Percentiles rank a stretch among this genome's conserved stretches.
These are phyloP conservation scores for Colletotrichum caudatum DNA, from an alignment of 2,329 filamentous ascomycete species.

Conservation along the genomic window DNA sequence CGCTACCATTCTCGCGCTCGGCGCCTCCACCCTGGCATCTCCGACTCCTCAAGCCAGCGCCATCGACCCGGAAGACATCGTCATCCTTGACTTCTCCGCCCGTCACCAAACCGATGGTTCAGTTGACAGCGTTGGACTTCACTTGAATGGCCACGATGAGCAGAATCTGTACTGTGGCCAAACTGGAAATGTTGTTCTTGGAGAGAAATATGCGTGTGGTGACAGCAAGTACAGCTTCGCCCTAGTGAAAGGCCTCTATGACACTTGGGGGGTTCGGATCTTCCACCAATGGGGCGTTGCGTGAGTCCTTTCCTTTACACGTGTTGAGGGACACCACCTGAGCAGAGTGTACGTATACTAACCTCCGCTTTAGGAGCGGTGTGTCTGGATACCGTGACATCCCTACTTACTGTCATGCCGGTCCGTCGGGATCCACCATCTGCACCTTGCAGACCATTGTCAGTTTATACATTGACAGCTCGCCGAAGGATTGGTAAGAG, in stretches of 20 bases:
- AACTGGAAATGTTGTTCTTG: slow-evolving; percentile 9
- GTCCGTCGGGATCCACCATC: not conserved
- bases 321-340: rapidly evolving
- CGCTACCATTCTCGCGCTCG: not conserved
- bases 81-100: slow-evolving; percentile 22
- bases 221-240: slow-evolving; percentile 31
- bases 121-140: slow-evolving; percentile 14
- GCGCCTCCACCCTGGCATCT: not conserved
- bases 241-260: slow-evolving; percentile 8
- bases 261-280: slow-evolving; percentile 12
- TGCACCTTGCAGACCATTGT: slow-evolving; percentile 8
- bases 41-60: slow-evolving; percentile 5
- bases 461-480: slow-evolving; percentile 8
- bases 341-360: not conserved
- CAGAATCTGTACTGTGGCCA: slow-evolving; percentile 10
- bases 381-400: slow-evolving; percentile 17
- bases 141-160: slow-evolving; percentile 15
- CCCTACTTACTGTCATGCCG: slow-evolving; percentile 2
- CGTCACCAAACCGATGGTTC: slow-evolving; percentile 2
- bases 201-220: slow-evolving; percentile 21
- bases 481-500: not conserved
- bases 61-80: not conserved
- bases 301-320: not conserved
- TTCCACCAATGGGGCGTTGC: slow-evolving; percentile 25
- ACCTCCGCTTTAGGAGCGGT: slow-evolving; percentile 6